Evolutionary conservation across 805 yeast genomes (phyloP).

Genomic region (Lipomyces yamadae): DNA sequence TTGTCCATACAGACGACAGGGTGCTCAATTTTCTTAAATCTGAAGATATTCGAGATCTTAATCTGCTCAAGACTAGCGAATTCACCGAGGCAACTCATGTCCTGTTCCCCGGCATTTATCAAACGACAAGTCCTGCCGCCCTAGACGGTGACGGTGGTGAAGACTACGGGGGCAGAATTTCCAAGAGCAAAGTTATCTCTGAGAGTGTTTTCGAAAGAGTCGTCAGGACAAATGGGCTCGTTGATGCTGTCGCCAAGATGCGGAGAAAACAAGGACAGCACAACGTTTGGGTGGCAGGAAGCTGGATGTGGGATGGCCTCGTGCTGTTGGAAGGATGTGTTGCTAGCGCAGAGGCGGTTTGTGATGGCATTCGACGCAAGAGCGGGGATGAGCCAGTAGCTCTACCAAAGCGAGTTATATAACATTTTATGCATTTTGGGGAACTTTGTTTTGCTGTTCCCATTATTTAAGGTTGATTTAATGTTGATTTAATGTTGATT

Average conservation of each 20-base stretch:
- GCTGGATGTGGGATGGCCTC: conserved; percentile 37
- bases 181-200: conserved; percentile 17
- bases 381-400: conserved; percentile 3
- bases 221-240: conserved; percentile 25
- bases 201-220: conserved; percentile 30
- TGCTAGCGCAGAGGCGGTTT: conserved; percentile 24
- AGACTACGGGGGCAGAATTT: conserved; percentile 25
- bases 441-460: neutral
- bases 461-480: neutral
- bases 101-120: conserved; percentile 30
- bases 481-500: neutral
- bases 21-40: conserved; percentile 20
- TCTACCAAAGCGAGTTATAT: neutral
- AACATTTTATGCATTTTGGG: neutral
- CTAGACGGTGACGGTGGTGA: conserved; percentile 7
- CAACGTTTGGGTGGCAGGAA: conserved; percentile 32
- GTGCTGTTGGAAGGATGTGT: conserved; percentile 35
- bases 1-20: conserved; percentile 33
- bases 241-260: conserved; percentile 25
- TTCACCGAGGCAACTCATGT: conserved; percentile 31
- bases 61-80: conserved; percentile 14
- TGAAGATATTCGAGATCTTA: conserved; percentile 30
- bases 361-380: conserved; percentile 23
- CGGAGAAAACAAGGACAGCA: conserved; percentile 30
- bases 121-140: conserved; percentile 29